Evolutionary conservation across 495 filamentous ascomycete genomes (phyloP).

Genomic region (Penicillium silybi): DNA sequence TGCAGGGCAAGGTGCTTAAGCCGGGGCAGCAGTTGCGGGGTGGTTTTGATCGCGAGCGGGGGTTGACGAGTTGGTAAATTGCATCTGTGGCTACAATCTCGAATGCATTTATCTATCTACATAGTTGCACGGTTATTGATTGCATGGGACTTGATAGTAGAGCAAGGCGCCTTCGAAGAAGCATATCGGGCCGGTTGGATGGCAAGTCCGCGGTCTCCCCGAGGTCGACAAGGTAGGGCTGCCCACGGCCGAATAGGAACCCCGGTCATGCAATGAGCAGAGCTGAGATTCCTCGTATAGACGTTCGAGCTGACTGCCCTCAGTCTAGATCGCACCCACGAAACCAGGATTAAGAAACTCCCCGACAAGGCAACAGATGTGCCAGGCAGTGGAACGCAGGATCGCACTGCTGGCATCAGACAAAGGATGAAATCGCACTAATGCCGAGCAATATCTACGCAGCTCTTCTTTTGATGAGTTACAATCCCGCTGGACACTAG

Average conservation of each 20-base stretch:
- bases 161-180: not conserved
- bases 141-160: not conserved
- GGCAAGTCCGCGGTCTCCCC: too few species aligned
- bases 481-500: not conserved
- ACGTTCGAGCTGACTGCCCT: not conserved
- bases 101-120: not conserved
- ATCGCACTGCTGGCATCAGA: not conserved
- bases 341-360: not conserved
- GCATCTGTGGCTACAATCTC: not conserved
- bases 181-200: not conserved
- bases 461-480: not conserved
- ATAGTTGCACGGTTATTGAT: not conserved
- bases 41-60: slow-evolving; percentile 80
- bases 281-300: not conserved
- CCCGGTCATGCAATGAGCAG: not conserved
- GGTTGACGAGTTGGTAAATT: slow-evolving; percentile 78
- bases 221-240: too few species aligned
- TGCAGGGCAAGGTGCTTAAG: slow-evolving; percentile 94
- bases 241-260: not conserved
- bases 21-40: slow-evolving; percentile 76
- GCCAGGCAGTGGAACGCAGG: not conserved
- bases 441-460: not conserved
- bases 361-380: not conserved
- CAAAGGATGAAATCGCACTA: not conserved
- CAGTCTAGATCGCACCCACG: not conserved